A percentile compares a stretch with the other conserved stretches of the same genome.
These are phyloP conservation scores for Russula griseocarnosa DNA, from an alignment of 768 basidiomycete genomes.

Conservation along the genomic window DNA sequence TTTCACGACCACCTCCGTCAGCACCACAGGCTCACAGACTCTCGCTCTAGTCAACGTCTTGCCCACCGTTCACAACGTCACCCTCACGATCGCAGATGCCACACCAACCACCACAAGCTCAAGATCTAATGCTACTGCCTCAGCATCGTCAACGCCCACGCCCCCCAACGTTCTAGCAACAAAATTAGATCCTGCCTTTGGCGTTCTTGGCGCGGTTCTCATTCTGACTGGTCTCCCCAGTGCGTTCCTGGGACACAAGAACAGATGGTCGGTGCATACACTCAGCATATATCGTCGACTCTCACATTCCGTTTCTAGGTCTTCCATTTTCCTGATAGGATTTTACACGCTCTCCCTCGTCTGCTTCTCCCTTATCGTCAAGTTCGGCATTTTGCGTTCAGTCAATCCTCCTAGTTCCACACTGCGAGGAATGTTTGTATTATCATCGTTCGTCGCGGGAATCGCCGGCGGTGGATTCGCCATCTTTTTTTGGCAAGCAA, in stretches of 20 bases:
- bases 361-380: conserved; percentile 82
- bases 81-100: conserved; percentile 50
- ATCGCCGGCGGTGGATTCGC: conserved; percentile 78
- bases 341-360: conserved; percentile 86
- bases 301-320: conserved; percentile 47
- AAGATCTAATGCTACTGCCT: conserved; percentile 33
- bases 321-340: conserved; percentile 89
- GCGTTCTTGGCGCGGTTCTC: conserved; percentile 80
- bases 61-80: conserved; percentile 61
- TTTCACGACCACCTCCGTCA: conserved; percentile 42
- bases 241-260: conserved; percentile 92
- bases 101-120: conserved; percentile 44
- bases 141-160: conserved; percentile 39
- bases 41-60: conserved; percentile 51
- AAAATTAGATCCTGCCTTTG: conserved; percentile 81
- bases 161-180: conserved; percentile 49
- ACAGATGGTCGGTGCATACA: conserved; percentile 66
- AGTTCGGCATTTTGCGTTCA: conserved; percentile 81
- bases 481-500: conserved; percentile 90
- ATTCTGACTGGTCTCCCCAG: conserved; percentile 87
- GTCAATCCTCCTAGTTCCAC: conserved; percentile 75
- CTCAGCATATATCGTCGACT: conserved; percentile 24
- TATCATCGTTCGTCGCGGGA: conserved; percentile 75
- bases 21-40: conserved; percentile 44
- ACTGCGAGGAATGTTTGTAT: conserved; percentile 85